Evolutionary conservation across 192 early-diverging fungal species (phyloP).

Genomic region (Haplosporangium gracile): DNA sequence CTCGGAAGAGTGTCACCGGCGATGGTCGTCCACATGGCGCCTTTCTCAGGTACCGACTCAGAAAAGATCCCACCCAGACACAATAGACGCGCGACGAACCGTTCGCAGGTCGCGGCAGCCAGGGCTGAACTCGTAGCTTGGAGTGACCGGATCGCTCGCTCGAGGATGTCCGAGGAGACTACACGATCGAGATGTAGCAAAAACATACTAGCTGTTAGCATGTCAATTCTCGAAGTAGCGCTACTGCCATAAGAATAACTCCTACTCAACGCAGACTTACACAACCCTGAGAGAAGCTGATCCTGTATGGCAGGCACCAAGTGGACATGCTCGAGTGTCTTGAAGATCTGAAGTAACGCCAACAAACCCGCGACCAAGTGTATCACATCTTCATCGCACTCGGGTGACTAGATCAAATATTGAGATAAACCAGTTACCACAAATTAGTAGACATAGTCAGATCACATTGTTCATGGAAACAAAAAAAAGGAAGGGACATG

Average conservation of each 20-base stretch:
- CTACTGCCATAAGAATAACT: too few species aligned
- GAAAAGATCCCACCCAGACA: not conserved
- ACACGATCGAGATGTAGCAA: not conserved
- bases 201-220: too few species aligned
- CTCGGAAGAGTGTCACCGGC: not conserved
- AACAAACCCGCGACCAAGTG: not conserved
- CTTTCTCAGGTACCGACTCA: not conserved
- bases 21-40: not conserved
- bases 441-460: not conserved
- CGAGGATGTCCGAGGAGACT: slow-evolving; percentile 6
- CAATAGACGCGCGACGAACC: not conserved
- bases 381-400: not conserved
- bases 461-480: not conserved
- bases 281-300: not conserved
- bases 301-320: not conserved
- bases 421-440: not conserved
- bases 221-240: too few species aligned
- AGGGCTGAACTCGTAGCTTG: not conserved
- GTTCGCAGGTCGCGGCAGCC: not conserved
- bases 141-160: not conserved
- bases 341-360: not conserved
- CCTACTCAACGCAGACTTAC: not conserved
- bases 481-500: not conserved
- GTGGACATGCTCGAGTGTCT: not conserved
- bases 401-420: not conserved